Evolutionary conservation across 1,284 basidiomycete genomes (phyloP).

Genomic region (Veloporphyrellus conicus): DNA sequence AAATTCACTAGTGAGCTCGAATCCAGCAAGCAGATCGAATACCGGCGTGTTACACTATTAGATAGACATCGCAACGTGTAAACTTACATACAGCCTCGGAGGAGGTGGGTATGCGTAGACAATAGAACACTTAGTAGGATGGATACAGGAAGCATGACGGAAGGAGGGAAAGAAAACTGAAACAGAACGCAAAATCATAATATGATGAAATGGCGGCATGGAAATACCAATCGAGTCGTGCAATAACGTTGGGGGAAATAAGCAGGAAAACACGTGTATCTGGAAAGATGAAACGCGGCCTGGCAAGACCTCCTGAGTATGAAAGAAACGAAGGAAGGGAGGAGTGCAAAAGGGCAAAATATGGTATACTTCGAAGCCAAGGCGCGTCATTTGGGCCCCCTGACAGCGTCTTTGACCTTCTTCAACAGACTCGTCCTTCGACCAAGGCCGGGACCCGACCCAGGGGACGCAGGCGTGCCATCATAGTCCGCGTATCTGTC

Average conservation of each 20-base stretch:
- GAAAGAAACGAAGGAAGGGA: conserved; percentile 1
- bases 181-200: conserved; percentile 11
- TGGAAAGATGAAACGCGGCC: background rate
- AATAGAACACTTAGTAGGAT: conserved; percentile 26
- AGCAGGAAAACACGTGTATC: background rate
- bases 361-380: conserved; percentile 6
- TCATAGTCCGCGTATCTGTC: conserved; percentile 51
- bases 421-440: conserved; percentile 75
- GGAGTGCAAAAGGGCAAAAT: conserved; percentile 4
- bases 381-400: conserved; percentile 45
- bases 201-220: conserved; percentile 5
- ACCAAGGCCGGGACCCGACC: conserved; percentile 48
- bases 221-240: conserved; percentile 7
- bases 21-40: conserved; percentile 8
- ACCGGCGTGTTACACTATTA: conserved; percentile 28
- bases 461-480: conserved; percentile 30
- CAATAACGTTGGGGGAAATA: conserved; percentile 1
- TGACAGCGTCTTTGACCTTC: conserved; percentile 69
- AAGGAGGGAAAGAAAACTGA: conserved; percentile 1
- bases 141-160: conserved; percentile 33
- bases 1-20: background rate
- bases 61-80: conserved; percentile 28
- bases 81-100: conserved; percentile 35
- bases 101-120: conserved; percentile 33
- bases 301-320: conserved; percentile 8